Percentiles rank a stretch among this genome's conserved stretches.
Conservation (phyloP, 306 rosid species). For the Inga oerstediana region DNA sequence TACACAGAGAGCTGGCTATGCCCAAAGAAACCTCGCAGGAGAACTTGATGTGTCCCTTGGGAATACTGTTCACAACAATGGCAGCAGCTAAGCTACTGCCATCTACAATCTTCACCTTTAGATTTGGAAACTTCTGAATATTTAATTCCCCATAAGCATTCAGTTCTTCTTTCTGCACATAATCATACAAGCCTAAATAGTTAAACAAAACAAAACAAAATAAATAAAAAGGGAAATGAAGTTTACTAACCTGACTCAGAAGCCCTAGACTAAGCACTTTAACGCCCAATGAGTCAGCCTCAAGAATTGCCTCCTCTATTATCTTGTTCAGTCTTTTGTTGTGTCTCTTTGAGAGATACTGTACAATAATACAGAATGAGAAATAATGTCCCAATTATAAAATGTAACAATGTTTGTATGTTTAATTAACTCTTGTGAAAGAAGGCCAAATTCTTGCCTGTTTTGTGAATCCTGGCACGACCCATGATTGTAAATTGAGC, state of each 20-base stretch:
- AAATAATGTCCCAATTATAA: background rate
- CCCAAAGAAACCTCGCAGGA: conserved; percentile 47
- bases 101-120: conserved; percentile 56
- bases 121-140: conserved; percentile 39
- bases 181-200: background rate
- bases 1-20: conserved; percentile 34
- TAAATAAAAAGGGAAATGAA: background rate
- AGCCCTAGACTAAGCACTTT: conserved; percentile 34
- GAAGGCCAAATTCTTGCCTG: background rate
- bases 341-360: conserved; percentile 2
- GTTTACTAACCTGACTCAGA: conserved; percentile 34
- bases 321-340: conserved; percentile 3
- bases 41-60: conserved; percentile 54
- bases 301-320: conserved; percentile 28
- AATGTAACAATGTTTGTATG: background rate
- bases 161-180: conserved; percentile 32
- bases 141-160: conserved; percentile 46
- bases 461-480: background rate
- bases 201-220: background rate
- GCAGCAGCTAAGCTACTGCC: conserved; percentile 59
- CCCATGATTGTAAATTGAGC: background rate
- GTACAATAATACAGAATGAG: background rate
- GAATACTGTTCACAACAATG: conserved; percentile 51
- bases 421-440: no score
- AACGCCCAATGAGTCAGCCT: conserved; percentile 25